Evolutionary conservation across 805 yeast genomes (phyloP).

Genomic region (Brettanomyces bruxellensis): DNA sequence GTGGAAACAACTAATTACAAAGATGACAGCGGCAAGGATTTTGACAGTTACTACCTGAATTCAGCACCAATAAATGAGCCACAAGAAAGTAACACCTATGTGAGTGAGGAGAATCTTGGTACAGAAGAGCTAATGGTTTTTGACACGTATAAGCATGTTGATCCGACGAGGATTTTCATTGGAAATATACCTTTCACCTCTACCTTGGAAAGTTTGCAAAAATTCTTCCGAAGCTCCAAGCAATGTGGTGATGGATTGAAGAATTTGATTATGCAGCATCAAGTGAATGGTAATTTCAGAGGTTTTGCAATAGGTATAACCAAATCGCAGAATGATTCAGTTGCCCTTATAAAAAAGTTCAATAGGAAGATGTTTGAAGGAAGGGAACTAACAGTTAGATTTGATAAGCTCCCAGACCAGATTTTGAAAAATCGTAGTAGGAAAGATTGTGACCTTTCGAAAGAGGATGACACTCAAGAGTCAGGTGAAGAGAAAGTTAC

Average conservation of each 20-base stretch:
- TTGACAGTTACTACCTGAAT: neutral
- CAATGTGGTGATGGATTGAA: neutral
- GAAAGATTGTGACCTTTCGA: conserved; percentile 7
- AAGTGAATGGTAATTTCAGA: conserved; percentile 32
- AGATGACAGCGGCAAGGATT: neutral
- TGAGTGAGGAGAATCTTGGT: conserved; percentile 13
- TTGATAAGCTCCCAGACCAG: conserved; percentile 43
- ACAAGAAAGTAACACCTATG: no score
- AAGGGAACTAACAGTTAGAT: conserved; percentile 50
- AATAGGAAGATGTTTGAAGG: conserved; percentile 51
- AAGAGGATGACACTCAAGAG: conserved; percentile 3
- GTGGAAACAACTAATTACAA: neutral
- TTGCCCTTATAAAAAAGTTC: conserved; percentile 37
- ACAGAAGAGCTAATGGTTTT: conserved; percentile 17
- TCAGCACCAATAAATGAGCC: no score
- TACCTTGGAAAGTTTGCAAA: conserved; percentile 6
- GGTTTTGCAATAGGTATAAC: conserved; percentile 63
- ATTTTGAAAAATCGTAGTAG: conserved; percentile 18
- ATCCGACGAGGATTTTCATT: conserved; percentile 37
- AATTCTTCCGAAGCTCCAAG: neutral
- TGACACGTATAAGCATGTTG: conserved; percentile 25
- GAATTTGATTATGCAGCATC: conserved; percentile 1
- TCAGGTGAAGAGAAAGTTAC: neutral
- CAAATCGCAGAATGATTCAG: conserved; percentile 35
- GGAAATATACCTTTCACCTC: conserved; percentile 47